Evolutionary conservation across 306 rosid genomes (phyloP), one percentile per base, ranked within the genome.

Genomic region (Acacia melanoxylon): DNA sequence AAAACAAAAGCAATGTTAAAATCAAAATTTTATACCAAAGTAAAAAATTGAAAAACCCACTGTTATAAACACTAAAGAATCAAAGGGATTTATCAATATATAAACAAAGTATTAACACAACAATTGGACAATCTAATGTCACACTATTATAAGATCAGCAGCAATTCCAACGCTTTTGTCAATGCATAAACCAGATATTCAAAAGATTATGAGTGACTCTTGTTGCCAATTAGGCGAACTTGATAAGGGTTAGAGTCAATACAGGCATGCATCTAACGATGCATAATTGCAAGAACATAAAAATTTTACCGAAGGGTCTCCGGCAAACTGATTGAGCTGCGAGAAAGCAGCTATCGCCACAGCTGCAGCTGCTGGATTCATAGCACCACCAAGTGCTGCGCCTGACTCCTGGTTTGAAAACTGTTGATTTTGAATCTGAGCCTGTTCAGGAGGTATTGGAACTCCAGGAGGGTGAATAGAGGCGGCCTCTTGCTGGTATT

Each of bases 401-500:
- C 66, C 52, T 16, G 63, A 68, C 31, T 49, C 81, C 52, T 58
- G 33, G 29, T 35, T 49, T 10, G 31, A 29, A 73, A 40, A 31
- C 19, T 78, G 81, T 22, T 49, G 80, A 76, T 40, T 61, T 42
- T 25, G 80, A 52, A 44, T 20, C 42, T 76, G 82, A 15, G 44
- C 19, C 27, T 78, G 75, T 40, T 58, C 73, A 3, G 67, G 41
- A n/a, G 44, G 72, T 82, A 81, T 14, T 19, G 88, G 90, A 49
- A 84, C 83, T 2, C 90, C 90, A 61, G 86, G 90, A 40, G 90
- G 90, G 72, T 87, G 85, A 84, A 87, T 81, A 17, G 90, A 79
- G 24, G 75, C 9, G 45, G 85, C 14, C 46, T 87, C 83, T 16
- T 83, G 63, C 29, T 84, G 90, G 25, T 35, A 76, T 6, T 82